Evolutionary conservation across 1,284 basidiomycete species (phyloP), one percentile per base, ranked within the genome.

Genomic region (Moesziomyces antarcticus): DNA sequence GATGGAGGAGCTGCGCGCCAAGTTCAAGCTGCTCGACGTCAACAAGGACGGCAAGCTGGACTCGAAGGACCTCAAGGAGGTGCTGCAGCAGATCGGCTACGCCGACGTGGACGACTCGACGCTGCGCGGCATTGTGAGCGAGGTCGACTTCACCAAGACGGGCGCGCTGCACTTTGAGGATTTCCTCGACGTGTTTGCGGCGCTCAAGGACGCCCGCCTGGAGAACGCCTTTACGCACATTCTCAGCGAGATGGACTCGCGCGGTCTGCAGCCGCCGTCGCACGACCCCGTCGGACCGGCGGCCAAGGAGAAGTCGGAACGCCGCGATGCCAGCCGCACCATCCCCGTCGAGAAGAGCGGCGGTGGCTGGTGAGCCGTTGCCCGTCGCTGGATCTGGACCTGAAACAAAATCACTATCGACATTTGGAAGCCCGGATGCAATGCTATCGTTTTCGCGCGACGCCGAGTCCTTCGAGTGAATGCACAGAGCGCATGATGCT

Each of bases 291-390:
- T 80, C 9, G 79, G 79, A 27, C 56, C 73, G 18, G 56, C 67
- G 5, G 78, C 77, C 43, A 67, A 72, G 63, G 79, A 81, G 50
- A 56, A 73, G 55, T 68, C 58, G 40, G 56, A 69, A 30, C 49
- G 75, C 33, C n/a, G 79, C 1, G 78, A 81, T 35, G 73, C 74
- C 18, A 69, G 76, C 54, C 65, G 79, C 11, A 81, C 73, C 45
- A 78, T 81, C 46, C 79, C 79, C 1, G 76, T 75, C 14, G 78
- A 80, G 60, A 76, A 75, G 57, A 77, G 73, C 54, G 79, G 79
- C 40, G 79, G 79, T 48, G 79, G 79, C 24, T 81, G 79, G 79
- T 81, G 53, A 67, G 30, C n/a, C 1, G 1, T 3, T 44, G 25
- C 48, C 37, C 2, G 0, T 5, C 37, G 16, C 37, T 18, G 16